Conservation (phyloP, 257 asterid species). For the Verbascum thapsus region DNA sequence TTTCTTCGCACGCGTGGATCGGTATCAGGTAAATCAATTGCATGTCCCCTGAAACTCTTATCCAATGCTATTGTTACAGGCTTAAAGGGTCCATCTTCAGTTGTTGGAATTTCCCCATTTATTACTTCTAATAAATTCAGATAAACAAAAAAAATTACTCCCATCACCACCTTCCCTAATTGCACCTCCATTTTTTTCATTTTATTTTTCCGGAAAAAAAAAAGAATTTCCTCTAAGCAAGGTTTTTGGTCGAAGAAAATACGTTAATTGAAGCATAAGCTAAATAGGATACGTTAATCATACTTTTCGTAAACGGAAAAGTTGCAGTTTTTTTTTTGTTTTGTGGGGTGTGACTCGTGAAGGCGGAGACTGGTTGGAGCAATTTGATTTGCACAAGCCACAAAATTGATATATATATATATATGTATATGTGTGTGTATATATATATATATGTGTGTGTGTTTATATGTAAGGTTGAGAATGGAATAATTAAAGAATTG, state of each 20-base stretch:
- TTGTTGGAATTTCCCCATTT: conserved; percentile 58
- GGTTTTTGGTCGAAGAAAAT: neutral
- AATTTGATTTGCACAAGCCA: too few species aligned
- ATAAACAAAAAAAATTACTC: conserved; percentile 21
- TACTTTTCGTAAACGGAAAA: too few species aligned
- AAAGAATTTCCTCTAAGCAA: neutral
- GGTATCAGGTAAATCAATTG: conserved; percentile 76
- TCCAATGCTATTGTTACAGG: conserved; percentile 82
- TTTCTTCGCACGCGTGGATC: conserved; percentile 78
- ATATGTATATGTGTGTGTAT: too few species aligned
- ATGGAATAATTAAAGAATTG: too few species aligned
- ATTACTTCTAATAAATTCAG: conserved; percentile 34
- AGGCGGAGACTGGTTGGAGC: too few species aligned
- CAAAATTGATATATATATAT: too few species aligned
- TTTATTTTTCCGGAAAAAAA: too few species aligned
- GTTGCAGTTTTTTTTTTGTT: too few species aligned
- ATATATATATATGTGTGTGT: too few species aligned
- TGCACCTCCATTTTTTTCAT: conserved; percentile 38
- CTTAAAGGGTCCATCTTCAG: conserved; percentile 81
- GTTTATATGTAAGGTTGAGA: too few species aligned
- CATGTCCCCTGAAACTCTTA: conserved; percentile 70
- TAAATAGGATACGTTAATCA: too few species aligned
- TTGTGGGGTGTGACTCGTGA: too few species aligned
- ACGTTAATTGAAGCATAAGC: neutral
- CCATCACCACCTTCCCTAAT: conserved; percentile 13